phyloP scores from a whole-genome alignment of 2,329 filamentous ascomycete genomes.

The Cladosporium phlei region DNA sequence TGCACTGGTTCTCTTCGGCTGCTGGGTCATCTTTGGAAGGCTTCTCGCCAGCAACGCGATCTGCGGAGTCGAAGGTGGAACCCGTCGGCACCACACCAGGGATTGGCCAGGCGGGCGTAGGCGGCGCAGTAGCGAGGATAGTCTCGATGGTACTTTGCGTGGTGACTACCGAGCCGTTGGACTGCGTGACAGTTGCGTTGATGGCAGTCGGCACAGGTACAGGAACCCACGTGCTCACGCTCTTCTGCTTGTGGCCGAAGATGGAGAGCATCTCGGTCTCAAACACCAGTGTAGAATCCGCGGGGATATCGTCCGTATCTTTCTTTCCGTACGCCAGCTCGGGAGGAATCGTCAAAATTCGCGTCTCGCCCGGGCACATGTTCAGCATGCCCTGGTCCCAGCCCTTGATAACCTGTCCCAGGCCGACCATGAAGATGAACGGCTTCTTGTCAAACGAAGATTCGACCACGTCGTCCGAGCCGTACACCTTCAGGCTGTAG shows the following conservation, averaged over 20 bases:
- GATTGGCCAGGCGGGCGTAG: conserved; percentile 15
- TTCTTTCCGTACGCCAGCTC: conserved; percentile 75
- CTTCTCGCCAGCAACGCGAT: conserved; percentile 16
- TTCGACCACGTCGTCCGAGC: conserved; percentile 55
- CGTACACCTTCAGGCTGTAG: conserved; percentile 76
- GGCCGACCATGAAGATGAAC: conserved; percentile 73
- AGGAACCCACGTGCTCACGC: conserved; percentile 7
- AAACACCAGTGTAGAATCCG: conserved; percentile 77
- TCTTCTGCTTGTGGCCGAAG: conserved; percentile 55
- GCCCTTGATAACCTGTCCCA: conserved; percentile 87
- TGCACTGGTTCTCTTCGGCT: conserved; percentile 56
- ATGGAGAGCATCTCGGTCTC: conserved; percentile 87
- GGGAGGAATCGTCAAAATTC: conserved; percentile 82
- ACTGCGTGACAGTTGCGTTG: conserved; percentile 7
- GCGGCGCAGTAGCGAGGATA: conserved; percentile 25
- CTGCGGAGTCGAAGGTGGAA: conserved; percentile 6
- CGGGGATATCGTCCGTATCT: conserved; percentile 79
- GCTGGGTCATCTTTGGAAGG: conserved; percentile 41
- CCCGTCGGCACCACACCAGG: background rate
- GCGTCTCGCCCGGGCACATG: conserved; percentile 97
- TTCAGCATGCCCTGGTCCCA: conserved; percentile 89
- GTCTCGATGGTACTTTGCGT: conserved; percentile 6
- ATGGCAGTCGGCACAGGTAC: conserved; percentile 4
- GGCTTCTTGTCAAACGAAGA: conserved; percentile 73
- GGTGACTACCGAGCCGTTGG: conserved; percentile 3